Conservation (phyloP, 441 rosid genomes). For the Gossypium schwendimanii region DNA sequence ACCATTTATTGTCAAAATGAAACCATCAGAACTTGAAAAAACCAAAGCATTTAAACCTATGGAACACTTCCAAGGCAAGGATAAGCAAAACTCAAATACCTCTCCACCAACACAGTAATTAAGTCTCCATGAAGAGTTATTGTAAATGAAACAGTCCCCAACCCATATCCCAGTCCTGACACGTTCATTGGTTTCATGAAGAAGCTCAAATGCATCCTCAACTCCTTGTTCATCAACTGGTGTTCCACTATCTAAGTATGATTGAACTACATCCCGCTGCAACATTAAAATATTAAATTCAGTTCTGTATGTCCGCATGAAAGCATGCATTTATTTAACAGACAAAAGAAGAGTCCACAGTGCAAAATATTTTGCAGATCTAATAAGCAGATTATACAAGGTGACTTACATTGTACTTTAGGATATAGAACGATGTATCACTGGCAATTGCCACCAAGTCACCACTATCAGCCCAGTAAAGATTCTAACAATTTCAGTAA, state of each 20-base stretch:
- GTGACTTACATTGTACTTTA: slow-evolving; percentile 74
- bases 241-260: slow-evolving; percentile 78
- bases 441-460: slow-evolving; percentile 97
- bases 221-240: slow-evolving; percentile 91
- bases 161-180: slow-evolving; percentile 97
- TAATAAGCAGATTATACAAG: not conserved
- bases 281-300: slow-evolving; percentile 22
- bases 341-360: not conserved
- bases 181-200: slow-evolving; percentile 94
- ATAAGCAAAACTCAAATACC: slow-evolving; percentile 40
- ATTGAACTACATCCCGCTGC: slow-evolving; percentile 85
- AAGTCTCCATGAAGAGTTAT: slow-evolving; percentile 93
- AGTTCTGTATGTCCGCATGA: slow-evolving; percentile 6
- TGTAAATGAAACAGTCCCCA: slow-evolving; percentile 98
- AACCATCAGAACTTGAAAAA: slow-evolving; percentile 3
- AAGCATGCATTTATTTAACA: slow-evolving; percentile 2
- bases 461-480: slow-evolving; percentile 99
- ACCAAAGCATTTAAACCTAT: not conserved
- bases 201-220: slow-evolving; percentile 98
- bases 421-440: slow-evolving; percentile 92
- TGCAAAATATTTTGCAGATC: slow-evolving; percentile 7
- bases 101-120: slow-evolving; percentile 99
- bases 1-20: slow-evolving; percentile 8
- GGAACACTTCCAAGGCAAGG: slow-evolving; percentile 8
- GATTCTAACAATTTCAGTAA: slow-evolving; percentile 50